Percentiles rank a stretch among this genome's conserved stretches.
phyloP scores from a whole-genome alignment of 1,284 basidiomycete species.

The Puccinia hordei region DNA sequence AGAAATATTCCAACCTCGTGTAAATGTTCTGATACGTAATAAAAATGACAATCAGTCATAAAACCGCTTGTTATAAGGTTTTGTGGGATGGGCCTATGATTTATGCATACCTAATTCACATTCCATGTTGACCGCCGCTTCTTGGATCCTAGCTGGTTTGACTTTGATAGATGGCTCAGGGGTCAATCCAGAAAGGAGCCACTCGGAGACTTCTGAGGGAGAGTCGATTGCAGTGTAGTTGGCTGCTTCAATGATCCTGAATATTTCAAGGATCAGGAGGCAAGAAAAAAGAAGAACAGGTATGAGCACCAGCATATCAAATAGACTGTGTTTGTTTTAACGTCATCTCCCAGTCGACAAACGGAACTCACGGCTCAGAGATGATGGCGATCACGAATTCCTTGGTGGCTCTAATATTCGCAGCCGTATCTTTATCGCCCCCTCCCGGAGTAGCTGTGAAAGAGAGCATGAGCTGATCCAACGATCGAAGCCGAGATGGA shows the following conservation, averaged over 20 bases:
- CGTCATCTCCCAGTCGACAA: too few species aligned
- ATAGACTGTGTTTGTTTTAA: neutral
- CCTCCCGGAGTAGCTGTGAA: slow-evolving; percentile 54
- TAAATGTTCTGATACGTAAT: slow-evolving; percentile 10
- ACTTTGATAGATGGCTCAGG: slow-evolving; percentile 66
- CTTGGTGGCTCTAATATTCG: slow-evolving; percentile 70
- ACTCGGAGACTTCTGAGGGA: slow-evolving; percentile 70
- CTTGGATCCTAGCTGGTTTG: slow-evolving; percentile 68
- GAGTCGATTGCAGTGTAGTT: slow-evolving; percentile 71
- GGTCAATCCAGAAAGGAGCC: slow-evolving; percentile 73
- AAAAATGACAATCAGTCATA: neutral
- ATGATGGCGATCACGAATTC: slow-evolving; percentile 77
- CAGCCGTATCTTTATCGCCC: slow-evolving; percentile 68
- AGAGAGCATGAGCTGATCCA: slow-evolving; percentile 49
- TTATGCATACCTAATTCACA: slow-evolving; percentile 44
- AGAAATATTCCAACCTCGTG: slow-evolving; percentile 1
- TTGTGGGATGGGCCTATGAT: too few species aligned
- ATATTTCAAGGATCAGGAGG: neutral
- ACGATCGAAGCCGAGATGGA: slow-evolving; percentile 49
- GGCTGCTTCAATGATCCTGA: slow-evolving; percentile 68
- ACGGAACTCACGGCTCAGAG: slow-evolving; percentile 63
- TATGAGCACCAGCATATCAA: neutral
- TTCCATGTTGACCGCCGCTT: slow-evolving; percentile 61
- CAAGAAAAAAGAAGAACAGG: neutral
- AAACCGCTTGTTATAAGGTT: neutral